Conservation (phyloP, 2,329 filamentous ascomycete species). For the Pezicula radicicola region DNA sequence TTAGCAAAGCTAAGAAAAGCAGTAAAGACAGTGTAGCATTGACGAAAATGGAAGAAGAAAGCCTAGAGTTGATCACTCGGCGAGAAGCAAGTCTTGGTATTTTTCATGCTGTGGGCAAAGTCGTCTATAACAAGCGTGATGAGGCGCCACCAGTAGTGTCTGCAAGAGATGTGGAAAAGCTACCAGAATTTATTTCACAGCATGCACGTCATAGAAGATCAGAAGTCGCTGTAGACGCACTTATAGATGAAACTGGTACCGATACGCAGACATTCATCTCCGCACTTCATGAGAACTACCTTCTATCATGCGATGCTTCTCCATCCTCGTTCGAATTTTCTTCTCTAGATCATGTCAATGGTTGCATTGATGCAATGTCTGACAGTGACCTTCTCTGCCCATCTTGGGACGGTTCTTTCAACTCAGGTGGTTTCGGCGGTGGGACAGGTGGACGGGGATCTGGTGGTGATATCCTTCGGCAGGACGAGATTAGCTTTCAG, state of each 20-base stretch:
- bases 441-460: constrained; percentile 47
- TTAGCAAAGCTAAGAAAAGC: constrained; percentile 61
- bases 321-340: constrained; percentile 48
- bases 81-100: constrained; percentile 88
- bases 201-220: constrained; percentile 58
- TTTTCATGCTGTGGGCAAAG: constrained; percentile 93
- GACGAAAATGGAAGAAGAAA: constrained; percentile 76
- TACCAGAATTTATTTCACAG: constrained; percentile 58
- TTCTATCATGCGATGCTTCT: constrained; percentile 70
- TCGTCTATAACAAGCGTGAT: constrained; percentile 92
- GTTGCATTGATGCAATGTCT: constrained; percentile 84
- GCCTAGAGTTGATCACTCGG: constrained; percentile 76
- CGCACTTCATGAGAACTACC: constrained; percentile 90
- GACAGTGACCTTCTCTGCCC: constrained; percentile 83
- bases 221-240: constrained; percentile 65
- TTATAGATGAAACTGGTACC: constrained; percentile 93
- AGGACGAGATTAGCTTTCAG: constrained; percentile 94
- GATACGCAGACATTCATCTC: constrained; percentile 89
- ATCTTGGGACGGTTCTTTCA: constrained; percentile 67
- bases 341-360: constrained; percentile 75
- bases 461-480: constrained; percentile 72
- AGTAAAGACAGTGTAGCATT: constrained; percentile 54
- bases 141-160: constrained; percentile 41
- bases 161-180: constrained; percentile 44
- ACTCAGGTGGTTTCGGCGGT: constrained; percentile 50